phyloP scores from a whole-genome alignment of 306 rosid genomes.

The Datisca glomerata region DNA sequence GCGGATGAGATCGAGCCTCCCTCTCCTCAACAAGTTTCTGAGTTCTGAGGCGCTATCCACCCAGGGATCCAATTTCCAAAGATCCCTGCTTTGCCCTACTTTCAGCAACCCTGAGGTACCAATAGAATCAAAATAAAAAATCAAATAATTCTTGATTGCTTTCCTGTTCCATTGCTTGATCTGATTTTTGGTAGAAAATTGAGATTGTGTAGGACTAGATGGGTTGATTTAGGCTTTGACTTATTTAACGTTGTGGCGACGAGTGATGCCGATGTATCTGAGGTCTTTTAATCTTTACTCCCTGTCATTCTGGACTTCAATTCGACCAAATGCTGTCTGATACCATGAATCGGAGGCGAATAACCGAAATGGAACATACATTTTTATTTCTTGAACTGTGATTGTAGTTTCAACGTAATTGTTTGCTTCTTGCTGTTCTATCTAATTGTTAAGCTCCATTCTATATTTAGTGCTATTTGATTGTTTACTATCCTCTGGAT shows the following conservation, averaged over 20 bases:
- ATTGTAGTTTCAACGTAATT: neutral
- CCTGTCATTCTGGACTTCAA: too few species aligned
- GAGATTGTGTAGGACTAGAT: too few species aligned
- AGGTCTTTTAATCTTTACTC: too few species aligned
- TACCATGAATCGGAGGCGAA: too few species aligned
- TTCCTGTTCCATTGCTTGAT: too few species aligned
- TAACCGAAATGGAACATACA: neutral
- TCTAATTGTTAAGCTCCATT: neutral
- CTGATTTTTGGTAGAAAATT: too few species aligned
- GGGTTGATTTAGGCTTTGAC: too few species aligned
- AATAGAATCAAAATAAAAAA: neutral
- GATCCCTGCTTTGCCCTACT: neutral
- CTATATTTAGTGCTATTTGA: slow-evolving; percentile 10
- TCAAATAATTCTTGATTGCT: neutral
- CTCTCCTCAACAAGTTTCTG: slow-evolving; percentile 9
- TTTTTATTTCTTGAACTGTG: too few species aligned
- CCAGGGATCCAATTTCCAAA: neutral
- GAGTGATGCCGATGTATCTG: too few species aligned
- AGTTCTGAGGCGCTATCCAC: slow-evolving; percentile 2
- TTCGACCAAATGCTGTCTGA: too few species aligned
- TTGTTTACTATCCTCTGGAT: slow-evolving; percentile 16
- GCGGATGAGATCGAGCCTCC: slow-evolving; percentile 8
- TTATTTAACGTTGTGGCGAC: too few species aligned
- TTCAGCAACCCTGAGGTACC: neutral
- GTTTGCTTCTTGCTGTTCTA: neutral